Base-by-base conservation (phyloP, 768 basidiomycete genomes). In the Boletellus emodensis region DNA sequence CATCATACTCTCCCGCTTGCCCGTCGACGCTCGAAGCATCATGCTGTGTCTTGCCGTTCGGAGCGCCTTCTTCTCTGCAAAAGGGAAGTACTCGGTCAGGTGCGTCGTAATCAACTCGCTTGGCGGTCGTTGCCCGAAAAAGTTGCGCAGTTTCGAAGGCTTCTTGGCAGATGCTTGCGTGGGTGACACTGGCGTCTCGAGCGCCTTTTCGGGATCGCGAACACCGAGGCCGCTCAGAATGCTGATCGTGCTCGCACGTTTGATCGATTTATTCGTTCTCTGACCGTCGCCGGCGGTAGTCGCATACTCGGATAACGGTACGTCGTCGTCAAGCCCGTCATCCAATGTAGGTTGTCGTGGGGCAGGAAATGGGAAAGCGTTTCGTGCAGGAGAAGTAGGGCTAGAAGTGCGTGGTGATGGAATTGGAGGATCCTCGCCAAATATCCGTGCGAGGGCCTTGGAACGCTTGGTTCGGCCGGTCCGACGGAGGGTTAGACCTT, bases 111-210 rank as follows among this genome's bases (percentile, higher is more conserved):
- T 98, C 55, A 98, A 83, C 68, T 98, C 96, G 71, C 89, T 92
- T 0, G 96, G 94, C 0, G 96, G 96, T 36, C 96, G 88, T 62
- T 97, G 96, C 14, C 95, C 96, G 59, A 97, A 95, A 76, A 98
- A 99, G 75, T 93, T 94, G 69, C 89, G 89, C 41, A 94, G 66
- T 62, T 91, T 94, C 18, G 81, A 80, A 4, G 84, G 80, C 9
- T 76, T 72, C 58, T 80, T 69, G 34, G 54, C 14, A 3, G 63
- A 35, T 8, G 57, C 42, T 22, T 61, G 60, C 0, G 77, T 74
- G 6, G 82, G 78, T 0, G 82, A 82, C 10, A 79, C 75, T 8
- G 82, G 79, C 0, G 72, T 67, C 37, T 84, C 81, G 32, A 86
- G 73, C 0, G 83, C 77, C 46, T 74, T 78, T 62, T 90, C 86